Conservation (phyloP, 306 rosid genomes). For the Begonia fuchsioides region DNA sequence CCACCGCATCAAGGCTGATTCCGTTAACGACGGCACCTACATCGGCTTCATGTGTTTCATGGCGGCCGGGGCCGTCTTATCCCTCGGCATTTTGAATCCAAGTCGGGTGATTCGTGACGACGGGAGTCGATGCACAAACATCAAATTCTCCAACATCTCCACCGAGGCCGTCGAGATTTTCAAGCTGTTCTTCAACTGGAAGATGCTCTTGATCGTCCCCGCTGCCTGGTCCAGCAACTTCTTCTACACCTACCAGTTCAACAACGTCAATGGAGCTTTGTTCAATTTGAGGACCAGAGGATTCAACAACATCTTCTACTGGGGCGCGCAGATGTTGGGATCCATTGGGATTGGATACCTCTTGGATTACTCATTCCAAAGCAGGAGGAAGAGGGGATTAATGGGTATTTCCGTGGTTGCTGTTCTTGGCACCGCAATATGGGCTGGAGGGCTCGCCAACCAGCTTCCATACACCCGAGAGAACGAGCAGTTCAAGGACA, state of each 20-base stretch:
- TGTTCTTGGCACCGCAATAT: constrained; percentile 38
- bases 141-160: constrained; percentile 38
- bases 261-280: constrained; percentile 48
- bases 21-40: constrained; percentile 81
- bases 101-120: constrained; percentile 60
- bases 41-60: constrained; percentile 78
- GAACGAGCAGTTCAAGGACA: constrained; percentile 5
- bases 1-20: constrained; percentile 26
- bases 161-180: constrained; percentile 38
- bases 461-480: constrained; percentile 27
- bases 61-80: constrained; percentile 37
- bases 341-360: constrained; percentile 62
- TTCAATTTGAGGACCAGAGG: constrained; percentile 87
- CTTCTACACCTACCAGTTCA: constrained; percentile 76
- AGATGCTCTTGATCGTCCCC: constrained; percentile 64
- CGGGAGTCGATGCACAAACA: constrained; percentile 46
- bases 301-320: constrained; percentile 65
- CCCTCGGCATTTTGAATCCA: constrained; percentile 44
- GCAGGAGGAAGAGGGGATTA: constrained; percentile 59
- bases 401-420: constrained; percentile 47
- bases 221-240: constrained; percentile 82
- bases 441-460: constrained; percentile 81
- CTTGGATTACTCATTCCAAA: constrained; percentile 73
- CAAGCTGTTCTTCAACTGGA: constrained; percentile 55
- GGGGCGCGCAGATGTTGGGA: constrained; percentile 97